Percentiles rank a stretch among this genome's conserved stretches.
Evolutionary conservation across 805 yeast species (phyloP).

Genomic region (Cyberlindnera maritima): DNA sequence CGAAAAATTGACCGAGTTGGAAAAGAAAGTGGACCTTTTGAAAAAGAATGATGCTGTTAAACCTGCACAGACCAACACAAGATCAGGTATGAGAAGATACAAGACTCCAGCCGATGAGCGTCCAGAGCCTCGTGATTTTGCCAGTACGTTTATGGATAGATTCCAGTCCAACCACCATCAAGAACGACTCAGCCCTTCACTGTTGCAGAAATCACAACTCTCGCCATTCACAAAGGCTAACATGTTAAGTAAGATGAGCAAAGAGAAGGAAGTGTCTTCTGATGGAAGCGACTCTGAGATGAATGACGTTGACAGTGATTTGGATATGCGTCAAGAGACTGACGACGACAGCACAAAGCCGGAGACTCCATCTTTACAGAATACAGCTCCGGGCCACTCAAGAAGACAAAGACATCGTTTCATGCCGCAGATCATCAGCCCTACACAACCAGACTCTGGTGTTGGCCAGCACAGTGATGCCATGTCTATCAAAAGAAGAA

Average conservation of each 20-base stretch:
- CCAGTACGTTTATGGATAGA: neutral
- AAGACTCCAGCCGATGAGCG: neutral
- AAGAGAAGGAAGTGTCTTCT: constrained; percentile 17
- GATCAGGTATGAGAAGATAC: neutral
- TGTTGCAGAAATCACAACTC: constrained; percentile 13
- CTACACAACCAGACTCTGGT: constrained; percentile 3
- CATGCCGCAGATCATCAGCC: neutral
- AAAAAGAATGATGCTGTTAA: constrained; percentile 6
- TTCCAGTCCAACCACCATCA: constrained; percentile 2
- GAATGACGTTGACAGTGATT: constrained; percentile 27
- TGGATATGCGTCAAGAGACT: constrained; percentile 16
- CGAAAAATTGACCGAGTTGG: constrained; percentile 15
- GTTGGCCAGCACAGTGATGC: constrained; percentile 1
- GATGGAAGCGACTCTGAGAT: constrained; percentile 28
- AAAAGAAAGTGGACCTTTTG: constrained; percentile 13
- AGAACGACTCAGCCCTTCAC: constrained; percentile 2
- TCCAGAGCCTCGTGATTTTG: neutral
- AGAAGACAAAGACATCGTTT: neutral
- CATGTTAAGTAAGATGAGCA: constrained; percentile 17
- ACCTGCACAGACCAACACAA: neutral
- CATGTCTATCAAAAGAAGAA: constrained; percentile 3
- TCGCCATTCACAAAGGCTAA: constrained; percentile 27
- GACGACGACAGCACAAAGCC: constrained; percentile 8
- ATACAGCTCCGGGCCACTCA: neutral
- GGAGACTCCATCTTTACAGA: neutral